These are phyloP conservation scores for Arxiozyma heterogenica DNA, from an alignment of 1,139 yeast species.

Conservation along the genomic window DNA sequence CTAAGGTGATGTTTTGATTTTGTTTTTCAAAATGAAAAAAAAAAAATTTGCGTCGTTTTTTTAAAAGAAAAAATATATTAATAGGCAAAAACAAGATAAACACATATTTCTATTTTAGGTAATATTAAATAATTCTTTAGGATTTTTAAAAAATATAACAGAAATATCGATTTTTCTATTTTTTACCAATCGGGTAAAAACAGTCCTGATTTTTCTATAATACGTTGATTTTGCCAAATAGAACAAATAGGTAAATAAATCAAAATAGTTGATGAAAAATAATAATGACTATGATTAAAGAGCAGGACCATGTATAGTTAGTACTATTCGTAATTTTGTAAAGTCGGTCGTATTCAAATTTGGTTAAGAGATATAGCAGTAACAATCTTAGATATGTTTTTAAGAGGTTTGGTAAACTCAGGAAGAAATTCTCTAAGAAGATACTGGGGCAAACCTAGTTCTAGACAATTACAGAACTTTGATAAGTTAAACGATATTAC, in stretches of 20 bases:
- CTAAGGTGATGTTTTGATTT: background rate
- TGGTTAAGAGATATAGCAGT: background rate
- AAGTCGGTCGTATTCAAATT: too few species aligned
- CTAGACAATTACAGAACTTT: background rate
- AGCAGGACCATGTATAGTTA: background rate
- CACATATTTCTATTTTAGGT: background rate
- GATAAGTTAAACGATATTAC: background rate
- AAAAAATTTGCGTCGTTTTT: background rate
- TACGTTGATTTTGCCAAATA: too few species aligned
- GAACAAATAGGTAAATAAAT: background rate
- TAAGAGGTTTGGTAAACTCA: background rate
- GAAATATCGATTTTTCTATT: background rate
- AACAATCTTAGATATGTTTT: background rate
- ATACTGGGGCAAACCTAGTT: background rate
- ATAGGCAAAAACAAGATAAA: too few species aligned
- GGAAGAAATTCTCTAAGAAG: background rate
- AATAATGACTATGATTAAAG: background rate
- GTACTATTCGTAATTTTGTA: too few species aligned
- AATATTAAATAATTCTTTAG: background rate
- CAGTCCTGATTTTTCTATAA: background rate
- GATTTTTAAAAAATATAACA: background rate
- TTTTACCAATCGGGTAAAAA: background rate
- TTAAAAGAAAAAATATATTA: too few species aligned
- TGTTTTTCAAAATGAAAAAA: background rate
- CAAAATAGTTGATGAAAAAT: background rate